phyloP scores from a whole-genome alignment of 345 rosid species.

The Carallia brachiata region DNA sequence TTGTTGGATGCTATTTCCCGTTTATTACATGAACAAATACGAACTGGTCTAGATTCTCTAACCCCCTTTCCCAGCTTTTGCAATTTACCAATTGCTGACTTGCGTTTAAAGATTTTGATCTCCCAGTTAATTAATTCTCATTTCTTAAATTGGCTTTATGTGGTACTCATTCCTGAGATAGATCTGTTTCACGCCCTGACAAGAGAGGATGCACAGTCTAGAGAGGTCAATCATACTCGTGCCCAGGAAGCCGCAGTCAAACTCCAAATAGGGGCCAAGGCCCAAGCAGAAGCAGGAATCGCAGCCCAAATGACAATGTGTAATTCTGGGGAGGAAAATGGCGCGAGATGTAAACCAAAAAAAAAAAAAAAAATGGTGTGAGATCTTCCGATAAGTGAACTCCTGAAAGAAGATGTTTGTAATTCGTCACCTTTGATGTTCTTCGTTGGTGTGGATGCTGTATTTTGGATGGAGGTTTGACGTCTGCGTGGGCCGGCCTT shows the following conservation, averaged over 20 bases:
- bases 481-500: background rate
- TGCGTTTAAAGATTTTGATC: no score
- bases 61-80: no score
- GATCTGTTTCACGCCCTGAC: constrained; percentile 19
- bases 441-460: background rate
- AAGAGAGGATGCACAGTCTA: constrained; percentile 20
- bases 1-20: no score
- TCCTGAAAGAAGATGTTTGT: background rate
- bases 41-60: no score
- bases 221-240: constrained; percentile 32
- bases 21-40: no score
- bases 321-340: constrained; percentile 34
- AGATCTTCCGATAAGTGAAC: constrained; percentile 71
- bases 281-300: constrained; percentile 14
- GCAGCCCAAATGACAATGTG: constrained; percentile 19
- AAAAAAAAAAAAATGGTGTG: constrained; percentile 24
- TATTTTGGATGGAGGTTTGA: background rate
- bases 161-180: constrained; percentile 19
- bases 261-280: constrained; percentile 42
- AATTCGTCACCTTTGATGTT: background rate
- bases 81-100: no score
- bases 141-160: background rate
- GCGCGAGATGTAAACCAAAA: constrained; percentile 35
- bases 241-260: constrained; percentile 63
- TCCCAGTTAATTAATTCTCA: background rate